Evolutionary conservation across 1,284 basidiomycete genomes (phyloP), one percentile per base, ranked within the genome.

Genomic region (Spongispora temasekensis): DNA sequence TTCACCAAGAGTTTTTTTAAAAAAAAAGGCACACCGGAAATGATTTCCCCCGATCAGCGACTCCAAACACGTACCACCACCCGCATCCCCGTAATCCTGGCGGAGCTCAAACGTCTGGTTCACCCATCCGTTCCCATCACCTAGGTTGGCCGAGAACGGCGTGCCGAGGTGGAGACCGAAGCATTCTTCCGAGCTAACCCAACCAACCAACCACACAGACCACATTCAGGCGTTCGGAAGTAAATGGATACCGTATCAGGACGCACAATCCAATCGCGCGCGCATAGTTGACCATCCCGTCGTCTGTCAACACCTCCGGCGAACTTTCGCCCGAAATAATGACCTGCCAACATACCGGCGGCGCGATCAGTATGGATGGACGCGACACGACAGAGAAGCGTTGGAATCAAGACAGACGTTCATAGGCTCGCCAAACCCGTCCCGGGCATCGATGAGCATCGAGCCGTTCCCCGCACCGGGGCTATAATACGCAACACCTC

Each of bases 1-100:
- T n/a, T n/a, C n/a, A n/a, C n/a, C n/a, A 13, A 42, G 4, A 42
- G 10, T 21, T n/a, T 13, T 42, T 23, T 10, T n/a, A 42, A 42
- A 2, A 30, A 7, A 51, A 30, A 50, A 21, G 23, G 61, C 61
- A 40, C 58, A 84, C 84, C 86, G 78, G 67, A 89, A 83, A 68
- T 89, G 88, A 67, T 89, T 87, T 6, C 88, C 89, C 4, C 88
- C 88, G 32, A 85, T 78, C 56, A 87, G 70, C 60, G 77, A 83
- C 71, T 89, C 87, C 12, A 86, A 68, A 64, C 88, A 89, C 19
- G 86, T 88, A 19, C 87, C 88, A 9, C 78, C 9, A 23, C 63
- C 63, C 0, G 80, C 31, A 64, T 78, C 62, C 3, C 82, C 83
- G 62, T 77, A 89, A 68, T 89, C 86, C 67, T 86, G 76, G 37